Conservation (phyloP, 2,329 filamentous ascomycete species). For the Neobulgaria alba region DNA sequence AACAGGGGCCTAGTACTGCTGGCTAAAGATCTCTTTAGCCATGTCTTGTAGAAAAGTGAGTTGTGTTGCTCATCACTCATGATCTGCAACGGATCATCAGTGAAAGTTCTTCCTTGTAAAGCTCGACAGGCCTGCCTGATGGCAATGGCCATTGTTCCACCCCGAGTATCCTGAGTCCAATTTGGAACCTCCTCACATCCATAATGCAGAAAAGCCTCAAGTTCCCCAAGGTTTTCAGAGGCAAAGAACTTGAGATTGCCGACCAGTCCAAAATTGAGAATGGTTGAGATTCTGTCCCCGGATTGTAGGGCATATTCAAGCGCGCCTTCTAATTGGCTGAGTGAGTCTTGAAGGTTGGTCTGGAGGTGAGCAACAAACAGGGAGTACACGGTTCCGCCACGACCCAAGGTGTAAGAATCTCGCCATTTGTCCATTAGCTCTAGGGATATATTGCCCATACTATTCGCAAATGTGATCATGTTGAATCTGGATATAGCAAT, state of each 20-base stretch:
- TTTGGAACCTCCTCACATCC: constrained; percentile 66
- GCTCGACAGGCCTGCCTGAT: constrained; percentile 60
- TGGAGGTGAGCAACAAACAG: constrained; percentile 65
- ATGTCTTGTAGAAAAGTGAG: constrained; percentile 48
- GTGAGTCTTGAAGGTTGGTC: constrained; percentile 48
- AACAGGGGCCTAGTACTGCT: constrained; percentile 54
- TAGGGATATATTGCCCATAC: constrained; percentile 54
- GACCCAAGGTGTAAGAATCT: constrained; percentile 57
- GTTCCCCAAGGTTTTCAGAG: constrained; percentile 58
- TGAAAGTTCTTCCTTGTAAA: constrained; percentile 63
- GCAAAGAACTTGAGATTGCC: constrained; percentile 61
- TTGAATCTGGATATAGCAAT: constrained; percentile 62
- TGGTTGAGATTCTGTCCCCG: constrained; percentile 63
- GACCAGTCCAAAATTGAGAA: constrained; percentile 61
- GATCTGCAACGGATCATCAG: constrained; percentile 38
- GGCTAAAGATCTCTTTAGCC: constrained; percentile 41
- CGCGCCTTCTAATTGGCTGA: constrained; percentile 54
- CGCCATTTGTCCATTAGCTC: constrained; percentile 55
- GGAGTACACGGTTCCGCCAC: constrained; percentile 60
- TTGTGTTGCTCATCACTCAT: constrained; percentile 63
- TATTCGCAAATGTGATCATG: constrained; percentile 58
- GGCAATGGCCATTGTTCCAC: constrained; percentile 59
- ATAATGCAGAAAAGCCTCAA: constrained; percentile 61
- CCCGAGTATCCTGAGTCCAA: constrained; percentile 63
- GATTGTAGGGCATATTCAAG: constrained; percentile 57